Base-by-base conservation (phyloP, 1,284 basidiomycete species). In the Trichosporon asahii region DNA sequence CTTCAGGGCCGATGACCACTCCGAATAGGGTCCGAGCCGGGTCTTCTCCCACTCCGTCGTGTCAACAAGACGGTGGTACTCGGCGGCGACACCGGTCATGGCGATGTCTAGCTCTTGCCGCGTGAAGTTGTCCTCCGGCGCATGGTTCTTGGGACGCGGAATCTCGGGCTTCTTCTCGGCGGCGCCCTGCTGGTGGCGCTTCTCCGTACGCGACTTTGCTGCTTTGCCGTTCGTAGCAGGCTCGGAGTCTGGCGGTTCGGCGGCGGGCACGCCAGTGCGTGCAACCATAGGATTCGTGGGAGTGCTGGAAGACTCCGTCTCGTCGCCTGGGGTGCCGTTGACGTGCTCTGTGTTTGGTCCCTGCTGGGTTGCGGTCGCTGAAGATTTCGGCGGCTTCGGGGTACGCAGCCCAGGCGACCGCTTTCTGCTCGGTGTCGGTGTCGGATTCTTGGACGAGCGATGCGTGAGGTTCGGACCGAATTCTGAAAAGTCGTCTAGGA, bases 1-100 rank as follows among this genome's bases (percentile, higher is more conserved):
- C 67, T 77, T 75, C n/a, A 79, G 61, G 2, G 61, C 66, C 1
- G 76, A 75, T 5, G 70, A 68, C 79, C 79, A 61, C 57, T 61
- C 29, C 57, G 57, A 61, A 27, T 61, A 61, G 4, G 57, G 57
- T n/a, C 57, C 57, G 14, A 61, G 57, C 27, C 27, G 57, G 15
- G 57, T 31, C 27, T 61, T 31, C 15, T 61, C 57, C 57, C 57
- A 61, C 18, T 61, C 57, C 7, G 57, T 61, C 57, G 57, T 61
- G 27, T 31, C 57, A 12, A 61, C 57, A 12, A 61, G 57, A 15
- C 27, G 27, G 29, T 61, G 15, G 27, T 61, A 61, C 29, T 61
- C 57, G 57, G 57, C 57, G 29, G 57, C 57, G 15, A 18, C 15
- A 2, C 57, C 29, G 15, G 57, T 23, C 57, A 61, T 61, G 18